phyloP scores from a whole-genome alignment of 2,329 filamentous ascomycete genomes.

The Aspergillus quadricinctus region DNA sequence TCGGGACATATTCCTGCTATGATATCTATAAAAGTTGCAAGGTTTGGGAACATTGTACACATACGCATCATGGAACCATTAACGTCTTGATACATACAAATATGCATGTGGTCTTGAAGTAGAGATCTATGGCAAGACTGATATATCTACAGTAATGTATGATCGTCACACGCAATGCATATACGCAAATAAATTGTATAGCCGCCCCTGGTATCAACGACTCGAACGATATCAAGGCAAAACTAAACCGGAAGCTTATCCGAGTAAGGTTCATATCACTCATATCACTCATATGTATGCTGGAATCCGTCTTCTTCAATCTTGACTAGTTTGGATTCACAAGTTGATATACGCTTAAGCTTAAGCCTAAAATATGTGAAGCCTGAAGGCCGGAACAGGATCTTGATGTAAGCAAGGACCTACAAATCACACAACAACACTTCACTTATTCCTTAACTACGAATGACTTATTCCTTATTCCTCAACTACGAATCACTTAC shows the following conservation, averaged over 20 bases:
- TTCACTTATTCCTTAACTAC: too few relatives aligned
- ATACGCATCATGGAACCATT: neutral
- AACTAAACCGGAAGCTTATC: constrained; percentile 13
- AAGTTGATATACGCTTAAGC: too few relatives aligned
- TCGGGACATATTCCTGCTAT: neutral
- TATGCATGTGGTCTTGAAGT: neutral
- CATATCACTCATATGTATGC: too few relatives aligned
- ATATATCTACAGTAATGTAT: neutral
- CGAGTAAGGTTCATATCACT: too few relatives aligned
- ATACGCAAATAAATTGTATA: neutral
- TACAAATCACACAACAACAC: too few relatives aligned
- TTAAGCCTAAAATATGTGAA: too few relatives aligned
- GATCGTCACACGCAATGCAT: neutral
- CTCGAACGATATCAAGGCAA: neutral
- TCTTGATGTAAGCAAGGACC: too few relatives aligned
- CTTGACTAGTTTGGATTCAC: too few relatives aligned
- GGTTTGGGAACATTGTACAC: neutral
- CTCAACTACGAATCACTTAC: too few relatives aligned
- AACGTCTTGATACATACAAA: neutral
- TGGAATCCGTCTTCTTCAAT: too few relatives aligned
- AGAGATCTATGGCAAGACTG: neutral
- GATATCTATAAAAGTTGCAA: neutral
- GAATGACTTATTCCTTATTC: too few relatives aligned
- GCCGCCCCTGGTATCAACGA: neutral
- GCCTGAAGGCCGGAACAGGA: too few relatives aligned